A percentile compares a stretch with the other conserved stretches of the same genome.
phyloP scores from a whole-genome alignment of 805 yeast species.

The Monosporozyma aerobia region DNA sequence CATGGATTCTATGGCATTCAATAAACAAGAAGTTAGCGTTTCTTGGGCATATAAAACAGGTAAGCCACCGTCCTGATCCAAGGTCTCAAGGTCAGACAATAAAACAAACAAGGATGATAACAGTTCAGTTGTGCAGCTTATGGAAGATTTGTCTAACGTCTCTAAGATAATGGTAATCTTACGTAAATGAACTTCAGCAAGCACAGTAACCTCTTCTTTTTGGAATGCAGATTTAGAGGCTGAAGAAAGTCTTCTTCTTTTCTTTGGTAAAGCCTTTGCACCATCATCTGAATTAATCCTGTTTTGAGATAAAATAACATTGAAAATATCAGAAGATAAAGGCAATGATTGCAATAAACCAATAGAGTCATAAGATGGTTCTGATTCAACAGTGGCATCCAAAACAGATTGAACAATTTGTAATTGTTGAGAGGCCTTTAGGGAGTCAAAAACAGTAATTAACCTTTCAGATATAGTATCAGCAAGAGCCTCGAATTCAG shows the following conservation, averaged over 20 bases:
- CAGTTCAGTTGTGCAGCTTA: constrained; percentile 35
- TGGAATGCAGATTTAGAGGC: constrained; percentile 68
- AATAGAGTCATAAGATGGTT: constrained; percentile 42
- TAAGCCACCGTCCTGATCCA: constrained; percentile 83
- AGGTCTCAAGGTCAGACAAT: constrained; percentile 66
- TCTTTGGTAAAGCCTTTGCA: constrained; percentile 44
- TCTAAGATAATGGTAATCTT: constrained; percentile 75
- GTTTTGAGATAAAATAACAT: constrained; percentile 48
- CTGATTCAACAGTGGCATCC: constrained; percentile 40
- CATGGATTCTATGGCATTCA: constrained; percentile 51
- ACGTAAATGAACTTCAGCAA: constrained; percentile 72
- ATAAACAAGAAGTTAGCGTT: constrained; percentile 78
- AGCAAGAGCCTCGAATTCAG: constrained; percentile 36
- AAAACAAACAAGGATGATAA: constrained; percentile 48
- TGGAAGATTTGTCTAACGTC: constrained; percentile 48
- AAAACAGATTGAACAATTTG: constrained; percentile 51
- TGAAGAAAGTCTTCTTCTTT: constrained; percentile 72
- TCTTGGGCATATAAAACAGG: constrained; percentile 91
- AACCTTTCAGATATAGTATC: constrained; percentile 44
- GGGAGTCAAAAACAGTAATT: constrained; percentile 42
- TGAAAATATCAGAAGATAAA: constrained; percentile 48
- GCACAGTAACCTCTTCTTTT: constrained; percentile 54
- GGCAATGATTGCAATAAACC: constrained; percentile 46
- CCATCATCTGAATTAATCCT: constrained; percentile 42
- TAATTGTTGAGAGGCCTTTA: constrained; percentile 51